Conservation (phyloP, 148 eudicot species). For the Heliosperma pusillum region DNA sequence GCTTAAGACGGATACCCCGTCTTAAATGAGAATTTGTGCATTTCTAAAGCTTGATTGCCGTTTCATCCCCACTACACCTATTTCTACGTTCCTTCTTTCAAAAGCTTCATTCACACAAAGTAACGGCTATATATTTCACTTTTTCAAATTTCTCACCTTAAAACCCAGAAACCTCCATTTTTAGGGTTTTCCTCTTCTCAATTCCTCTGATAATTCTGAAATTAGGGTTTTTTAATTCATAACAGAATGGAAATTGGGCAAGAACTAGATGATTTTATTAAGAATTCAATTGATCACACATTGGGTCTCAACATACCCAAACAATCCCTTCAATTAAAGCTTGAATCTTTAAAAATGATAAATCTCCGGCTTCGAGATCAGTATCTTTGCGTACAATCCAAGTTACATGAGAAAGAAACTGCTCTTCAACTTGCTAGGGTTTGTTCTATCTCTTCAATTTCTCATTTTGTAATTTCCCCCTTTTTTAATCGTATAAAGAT, state of each 20-base stretch:
- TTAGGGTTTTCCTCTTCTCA: not conserved
- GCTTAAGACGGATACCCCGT: too few species aligned
- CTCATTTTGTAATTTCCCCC: not conserved
- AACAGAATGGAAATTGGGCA: constrained; percentile 57
- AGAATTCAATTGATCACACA: constrained; percentile 54
- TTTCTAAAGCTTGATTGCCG: too few species aligned
- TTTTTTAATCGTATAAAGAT: not conserved
- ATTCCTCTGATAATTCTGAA: not conserved
- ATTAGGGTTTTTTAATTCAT: constrained; percentile 21
- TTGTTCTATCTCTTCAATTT: constrained; percentile 18
- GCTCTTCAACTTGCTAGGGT: constrained; percentile 72
- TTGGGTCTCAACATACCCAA: constrained; percentile 63
- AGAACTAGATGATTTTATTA: constrained; percentile 65
- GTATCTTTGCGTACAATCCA: constrained; percentile 40
- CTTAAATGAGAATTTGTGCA: too few species aligned
- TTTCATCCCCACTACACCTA: not conserved
- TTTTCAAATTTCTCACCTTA: constrained; percentile 12
- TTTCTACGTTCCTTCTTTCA: not conserved
- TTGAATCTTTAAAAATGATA: constrained; percentile 48
- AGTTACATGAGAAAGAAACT: constrained; percentile 56
- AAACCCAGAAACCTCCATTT: constrained; percentile 5
- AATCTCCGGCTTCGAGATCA: constrained; percentile 45
- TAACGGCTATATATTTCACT: constrained; percentile 29
- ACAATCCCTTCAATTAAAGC: constrained; percentile 50
- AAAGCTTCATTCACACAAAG: not conserved